These are phyloP conservation scores for Dendrothele bispora DNA, from an alignment of 768 basidiomycete species.

Conservation along the genomic window DNA sequence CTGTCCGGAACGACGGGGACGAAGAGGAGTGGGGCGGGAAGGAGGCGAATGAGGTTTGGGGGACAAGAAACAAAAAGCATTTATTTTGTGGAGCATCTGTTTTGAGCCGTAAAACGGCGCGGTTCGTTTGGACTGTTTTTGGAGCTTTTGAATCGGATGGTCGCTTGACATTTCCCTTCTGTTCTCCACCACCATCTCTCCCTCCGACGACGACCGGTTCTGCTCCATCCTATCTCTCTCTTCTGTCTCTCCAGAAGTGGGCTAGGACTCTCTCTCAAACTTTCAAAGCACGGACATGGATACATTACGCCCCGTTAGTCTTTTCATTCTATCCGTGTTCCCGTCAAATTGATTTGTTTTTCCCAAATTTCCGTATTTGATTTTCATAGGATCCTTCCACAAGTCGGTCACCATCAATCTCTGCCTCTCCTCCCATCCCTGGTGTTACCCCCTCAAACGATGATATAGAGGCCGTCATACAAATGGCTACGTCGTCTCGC, in stretches of 20 bases:
- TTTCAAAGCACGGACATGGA: slow-evolving; percentile 12
- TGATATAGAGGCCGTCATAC: slow-evolving; percentile 91
- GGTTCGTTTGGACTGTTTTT: slow-evolving; percentile 1
- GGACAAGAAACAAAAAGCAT: neutral
- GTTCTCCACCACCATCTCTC: slow-evolving; percentile 1
- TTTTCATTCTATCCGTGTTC: neutral
- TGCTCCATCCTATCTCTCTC: neutral
- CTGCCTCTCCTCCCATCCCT: slow-evolving; percentile 10
- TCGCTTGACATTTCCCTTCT: slow-evolving; percentile 1
- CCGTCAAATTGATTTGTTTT: neutral
- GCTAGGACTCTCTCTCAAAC: slow-evolving; percentile 12
- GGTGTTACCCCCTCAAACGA: slow-evolving; percentile 57
- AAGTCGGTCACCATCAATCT: slow-evolving; percentile 10
- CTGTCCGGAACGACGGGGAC: neutral
- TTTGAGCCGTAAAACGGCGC: slow-evolving; percentile 3
- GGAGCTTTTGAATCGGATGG: slow-evolving; percentile 2
- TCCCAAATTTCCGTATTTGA: neutral
- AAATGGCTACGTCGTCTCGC: slow-evolving; percentile 81
- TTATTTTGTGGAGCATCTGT: slow-evolving; percentile 3
- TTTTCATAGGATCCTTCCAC: slow-evolving; percentile 1
- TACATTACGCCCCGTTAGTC: slow-evolving; percentile 16
- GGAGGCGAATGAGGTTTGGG: too few species aligned
- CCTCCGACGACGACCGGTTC: too few species aligned
- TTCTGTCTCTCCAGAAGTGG: neutral
- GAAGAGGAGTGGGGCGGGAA: neutral